Conservation (phyloP, 2,329 filamentous ascomycete species). For the Ustulina deusta region DNA sequence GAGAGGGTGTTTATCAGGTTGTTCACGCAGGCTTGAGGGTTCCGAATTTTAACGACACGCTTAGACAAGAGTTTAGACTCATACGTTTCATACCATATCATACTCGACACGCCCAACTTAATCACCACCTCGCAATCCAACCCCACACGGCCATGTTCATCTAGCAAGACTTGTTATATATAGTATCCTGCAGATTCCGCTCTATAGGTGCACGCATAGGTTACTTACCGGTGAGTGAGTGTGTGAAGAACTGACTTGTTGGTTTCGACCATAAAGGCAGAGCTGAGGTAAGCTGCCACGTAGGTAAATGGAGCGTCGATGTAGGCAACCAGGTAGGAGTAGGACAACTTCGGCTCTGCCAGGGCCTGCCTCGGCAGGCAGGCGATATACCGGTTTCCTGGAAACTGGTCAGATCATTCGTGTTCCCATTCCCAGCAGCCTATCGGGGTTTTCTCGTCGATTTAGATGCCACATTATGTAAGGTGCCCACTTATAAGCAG, state of each 20-base stretch:
- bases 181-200: slow-evolving; percentile 7
- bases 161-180: slow-evolving; percentile 16
- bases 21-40: slow-evolving; percentile 1
- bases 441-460: no score
- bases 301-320: background rate
- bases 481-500: no score
- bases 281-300: background rate
- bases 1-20: slow-evolving; percentile 6
- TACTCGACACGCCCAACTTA: background rate
- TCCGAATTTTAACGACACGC: background rate
- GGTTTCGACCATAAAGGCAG: background rate
- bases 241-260: background rate
- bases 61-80: slow-evolving; percentile 29
- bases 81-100: slow-evolving; percentile 8
- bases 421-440: no score
- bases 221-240: background rate
- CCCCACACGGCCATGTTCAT: background rate
- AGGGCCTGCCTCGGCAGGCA: no score
- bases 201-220: background rate
- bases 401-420: no score
- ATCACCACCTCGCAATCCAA: slow-evolving; percentile 5
- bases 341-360: no score
- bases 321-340: background rate
- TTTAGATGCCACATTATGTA: no score
- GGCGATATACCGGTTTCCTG: no score